Percentiles rank a stretch among this genome's conserved stretches.
These are phyloP conservation scores for Spirogloea muscicola DNA, from an alignment of 139 green algal genomes.

Conservation along the genomic window DNA sequence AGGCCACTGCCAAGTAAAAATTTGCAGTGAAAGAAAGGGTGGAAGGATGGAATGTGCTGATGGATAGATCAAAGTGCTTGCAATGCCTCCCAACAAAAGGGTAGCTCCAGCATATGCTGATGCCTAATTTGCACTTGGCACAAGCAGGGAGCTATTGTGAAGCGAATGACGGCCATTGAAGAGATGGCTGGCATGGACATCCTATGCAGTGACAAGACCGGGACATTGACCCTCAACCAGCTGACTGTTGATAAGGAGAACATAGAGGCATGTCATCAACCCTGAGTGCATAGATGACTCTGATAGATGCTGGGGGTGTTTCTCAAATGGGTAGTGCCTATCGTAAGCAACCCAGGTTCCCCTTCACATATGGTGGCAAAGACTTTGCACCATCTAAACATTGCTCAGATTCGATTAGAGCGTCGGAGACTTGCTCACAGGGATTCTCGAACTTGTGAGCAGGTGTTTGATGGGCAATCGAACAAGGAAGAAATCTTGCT, in stretches of 20 bases:
- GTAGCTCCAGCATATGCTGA: too few species aligned
- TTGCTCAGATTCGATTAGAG: background rate
- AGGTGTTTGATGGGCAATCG: background rate
- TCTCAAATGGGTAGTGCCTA: background rate
- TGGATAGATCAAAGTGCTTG: too few species aligned
- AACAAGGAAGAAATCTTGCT: constrained; percentile 48
- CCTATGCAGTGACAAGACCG: constrained; percentile 84
- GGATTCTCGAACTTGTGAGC: background rate
- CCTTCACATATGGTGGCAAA: background rate
- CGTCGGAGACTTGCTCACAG: background rate
- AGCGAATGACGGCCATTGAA: constrained; percentile 79
- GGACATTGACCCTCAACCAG: constrained; percentile 87
- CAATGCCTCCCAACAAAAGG: too few species aligned
- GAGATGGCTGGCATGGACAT: constrained; percentile 88
- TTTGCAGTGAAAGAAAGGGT: too few species aligned
- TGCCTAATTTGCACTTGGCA: too few species aligned
- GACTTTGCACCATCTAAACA: background rate
- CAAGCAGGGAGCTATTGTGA: constrained; percentile 77
- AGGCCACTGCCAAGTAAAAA: too few species aligned
- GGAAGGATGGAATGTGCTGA: too few species aligned
- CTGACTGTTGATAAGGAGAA: constrained; percentile 69
- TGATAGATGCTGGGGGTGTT: background rate
- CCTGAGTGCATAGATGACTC: background rate
- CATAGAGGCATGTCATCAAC: background rate
- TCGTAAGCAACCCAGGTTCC: background rate